These are phyloP conservation scores for Chalciporus sp. DNA, from an alignment of 1,284 basidiomycete species.

Conservation along the genomic window DNA sequence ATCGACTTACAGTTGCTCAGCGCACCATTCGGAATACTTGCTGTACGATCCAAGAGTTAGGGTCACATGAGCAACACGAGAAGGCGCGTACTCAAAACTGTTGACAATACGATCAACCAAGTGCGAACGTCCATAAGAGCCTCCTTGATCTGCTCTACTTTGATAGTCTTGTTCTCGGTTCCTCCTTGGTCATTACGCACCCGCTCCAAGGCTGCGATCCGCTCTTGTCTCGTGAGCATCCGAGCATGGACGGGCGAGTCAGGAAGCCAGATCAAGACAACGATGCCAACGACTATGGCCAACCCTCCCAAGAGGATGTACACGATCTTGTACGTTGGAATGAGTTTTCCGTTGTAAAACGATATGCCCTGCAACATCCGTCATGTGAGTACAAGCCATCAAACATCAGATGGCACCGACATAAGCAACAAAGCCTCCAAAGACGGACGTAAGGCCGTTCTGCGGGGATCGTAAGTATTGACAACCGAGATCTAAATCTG, in stretches of 20 bases:
- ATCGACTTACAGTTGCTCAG: too few species aligned
- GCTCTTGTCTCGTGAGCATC: slow-evolving; percentile 42
- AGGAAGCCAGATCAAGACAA: slow-evolving; percentile 57
- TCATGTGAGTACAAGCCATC: not conserved
- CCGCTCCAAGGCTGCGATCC: too few species aligned
- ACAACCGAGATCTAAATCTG: not conserved
- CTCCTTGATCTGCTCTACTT: too few species aligned
- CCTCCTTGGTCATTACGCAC: too few species aligned
- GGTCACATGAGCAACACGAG: too few species aligned
- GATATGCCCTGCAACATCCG: slow-evolving; percentile 51
- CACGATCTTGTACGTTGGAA: slow-evolving; percentile 64
- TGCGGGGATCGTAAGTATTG: slow-evolving; percentile 20
- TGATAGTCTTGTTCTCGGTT: too few species aligned
- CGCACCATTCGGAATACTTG: too few species aligned
- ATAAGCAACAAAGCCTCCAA: slow-evolving; percentile 71
- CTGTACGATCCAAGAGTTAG: too few species aligned
- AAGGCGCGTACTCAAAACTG: too few species aligned
- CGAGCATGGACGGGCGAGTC: slow-evolving; percentile 66
- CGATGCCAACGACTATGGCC: slow-evolving; percentile 59
- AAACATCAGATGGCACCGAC: slow-evolving; percentile 31
- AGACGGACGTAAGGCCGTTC: slow-evolving; percentile 63
- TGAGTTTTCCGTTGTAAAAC: slow-evolving; percentile 48
- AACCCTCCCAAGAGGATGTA: slow-evolving; percentile 63
- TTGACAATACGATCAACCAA: too few species aligned
- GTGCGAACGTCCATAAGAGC: too few species aligned